These are phyloP conservation scores for Bathelium albidoporum DNA, from an alignment of 495 filamentous ascomycete genomes.

Conservation along the genomic window DNA sequence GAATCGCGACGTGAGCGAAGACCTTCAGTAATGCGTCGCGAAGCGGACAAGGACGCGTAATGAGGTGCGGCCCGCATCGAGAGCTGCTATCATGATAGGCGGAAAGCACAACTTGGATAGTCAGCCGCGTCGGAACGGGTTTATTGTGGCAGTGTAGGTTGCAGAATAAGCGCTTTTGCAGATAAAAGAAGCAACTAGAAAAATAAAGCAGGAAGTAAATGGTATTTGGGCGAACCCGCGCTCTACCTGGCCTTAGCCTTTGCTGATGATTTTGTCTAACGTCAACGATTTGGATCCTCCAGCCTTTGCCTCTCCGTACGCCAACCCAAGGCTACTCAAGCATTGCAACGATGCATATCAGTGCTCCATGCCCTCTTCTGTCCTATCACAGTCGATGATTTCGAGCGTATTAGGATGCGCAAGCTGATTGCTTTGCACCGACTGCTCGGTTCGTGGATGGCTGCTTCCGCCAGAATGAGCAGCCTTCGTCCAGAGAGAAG, in stretches of 20 bases:
- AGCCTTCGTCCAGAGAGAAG: no score
- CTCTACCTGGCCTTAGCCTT: no score
- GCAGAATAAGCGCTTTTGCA: background rate
- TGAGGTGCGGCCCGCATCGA: background rate
- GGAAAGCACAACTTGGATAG: no score
- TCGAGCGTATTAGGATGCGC: no score
- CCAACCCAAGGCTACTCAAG: no score
- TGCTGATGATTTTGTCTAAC: background rate
- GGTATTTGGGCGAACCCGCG: background rate
- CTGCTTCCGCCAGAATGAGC: no score
- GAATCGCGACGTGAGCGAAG: background rate
- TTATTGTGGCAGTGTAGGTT: background rate
- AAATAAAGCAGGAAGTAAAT: background rate
- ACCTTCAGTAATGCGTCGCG: background rate
- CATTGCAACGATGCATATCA: no score
- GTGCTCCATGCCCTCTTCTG: no score
- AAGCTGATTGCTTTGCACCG: no score
- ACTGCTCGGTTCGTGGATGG: no score
- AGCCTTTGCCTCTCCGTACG: background rate
- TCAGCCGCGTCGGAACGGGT: background rate
- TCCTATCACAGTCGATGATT: no score
- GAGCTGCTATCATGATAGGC: background rate
- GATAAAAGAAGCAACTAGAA: background rate
- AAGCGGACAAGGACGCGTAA: background rate
- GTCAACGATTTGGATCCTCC: background rate